Evolutionary conservation across 2,329 filamentous ascomycete species (phyloP).

Genomic region (Talaromyces sp.): DNA sequence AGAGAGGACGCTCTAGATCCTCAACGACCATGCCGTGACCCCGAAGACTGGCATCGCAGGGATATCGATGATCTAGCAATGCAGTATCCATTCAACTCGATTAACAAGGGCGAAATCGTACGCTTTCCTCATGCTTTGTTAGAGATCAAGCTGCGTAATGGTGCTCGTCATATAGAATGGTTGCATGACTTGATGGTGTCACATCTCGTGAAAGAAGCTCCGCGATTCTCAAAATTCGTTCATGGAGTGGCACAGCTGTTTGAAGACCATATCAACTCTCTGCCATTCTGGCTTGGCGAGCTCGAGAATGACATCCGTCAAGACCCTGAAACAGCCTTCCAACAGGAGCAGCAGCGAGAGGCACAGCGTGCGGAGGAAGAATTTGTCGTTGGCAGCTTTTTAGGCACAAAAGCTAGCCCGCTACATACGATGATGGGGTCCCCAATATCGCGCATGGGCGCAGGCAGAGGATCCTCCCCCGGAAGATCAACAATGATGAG

Average conservation of each 20-base stretch:
- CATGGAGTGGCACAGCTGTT: constrained; percentile 90
- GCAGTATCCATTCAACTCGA: constrained; percentile 79
- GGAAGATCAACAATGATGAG: constrained; percentile 2
- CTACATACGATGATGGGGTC: constrained; percentile 33
- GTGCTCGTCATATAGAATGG: constrained; percentile 71
- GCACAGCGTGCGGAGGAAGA: constrained; percentile 81
- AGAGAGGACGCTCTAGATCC: constrained; percentile 68
- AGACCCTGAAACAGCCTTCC: constrained; percentile 84
- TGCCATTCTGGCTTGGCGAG: constrained; percentile 93
- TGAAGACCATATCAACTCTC: constrained; percentile 90
- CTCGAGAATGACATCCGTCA: constrained; percentile 90
- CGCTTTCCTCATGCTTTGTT: constrained; percentile 87
- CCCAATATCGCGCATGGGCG: constrained; percentile 25
- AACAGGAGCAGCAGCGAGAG: constrained; percentile 81
- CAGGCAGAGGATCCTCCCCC: constrained; percentile 27
- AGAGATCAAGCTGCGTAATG: constrained; percentile 76
- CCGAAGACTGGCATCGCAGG: constrained; percentile 80
- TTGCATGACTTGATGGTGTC: constrained; percentile 87
- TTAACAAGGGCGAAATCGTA: constrained; percentile 86
- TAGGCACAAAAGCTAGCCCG: constrained; percentile 53
- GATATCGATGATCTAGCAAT: constrained; percentile 83
- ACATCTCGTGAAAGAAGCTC: constrained; percentile 83
- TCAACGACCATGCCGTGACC: constrained; percentile 82
- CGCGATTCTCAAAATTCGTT: constrained; percentile 93
- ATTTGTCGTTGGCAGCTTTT: constrained; percentile 80